Evolutionary conservation across 2,329 filamentous ascomycete genomes (phyloP), one percentile per base, ranked within the genome.

Genomic region (Neopestalotiopsis rosae): DNA sequence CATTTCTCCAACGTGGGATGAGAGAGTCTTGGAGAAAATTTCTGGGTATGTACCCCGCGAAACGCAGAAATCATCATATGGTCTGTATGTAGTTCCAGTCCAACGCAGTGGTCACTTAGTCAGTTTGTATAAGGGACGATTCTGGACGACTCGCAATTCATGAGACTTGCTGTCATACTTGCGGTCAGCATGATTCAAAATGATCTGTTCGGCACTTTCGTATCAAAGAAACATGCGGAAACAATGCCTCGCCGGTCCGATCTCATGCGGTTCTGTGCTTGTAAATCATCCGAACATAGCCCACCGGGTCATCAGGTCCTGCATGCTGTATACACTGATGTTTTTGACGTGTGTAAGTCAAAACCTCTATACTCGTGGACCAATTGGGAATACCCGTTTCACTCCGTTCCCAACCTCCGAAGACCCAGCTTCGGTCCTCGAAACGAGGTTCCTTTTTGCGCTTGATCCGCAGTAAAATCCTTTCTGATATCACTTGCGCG

Each of bases 111-210:
- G 34, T 38, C 34, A 38, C 34, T 10, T 38, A 38, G 34, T 38
- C 34, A 38, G 34, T 10, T 38, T 38, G 34, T 52, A 28, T 28
- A 52, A 10, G 45, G 45, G 7, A 14, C 45, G 24, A 52, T 17
- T n/a, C n/a, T 28, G 3, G 24, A 17, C 45, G 45, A 52, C 45
- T 52, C 45, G 45, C 9, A 52, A n/a, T 20, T 17, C 14, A 4
- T 52, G 45, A 24, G 10, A 52, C 45, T 52, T 52, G 45, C 17
- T 52, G 45, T 52, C 45, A 52, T 52, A 52, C 45, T 52, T 52
- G 45, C 45, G 45, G 45, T 52, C 45, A 52, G 45, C 45, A 52
- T 52, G 45, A 52, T 52, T 52, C 45, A 52, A 52, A 52, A 52
- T 17, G n/a, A 17, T 20, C 17, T 52, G 17, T n/a, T 20, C 45